phyloP scores from a whole-genome alignment of 2,329 filamentous ascomycete species.

The Aspergillus unguis region DNA sequence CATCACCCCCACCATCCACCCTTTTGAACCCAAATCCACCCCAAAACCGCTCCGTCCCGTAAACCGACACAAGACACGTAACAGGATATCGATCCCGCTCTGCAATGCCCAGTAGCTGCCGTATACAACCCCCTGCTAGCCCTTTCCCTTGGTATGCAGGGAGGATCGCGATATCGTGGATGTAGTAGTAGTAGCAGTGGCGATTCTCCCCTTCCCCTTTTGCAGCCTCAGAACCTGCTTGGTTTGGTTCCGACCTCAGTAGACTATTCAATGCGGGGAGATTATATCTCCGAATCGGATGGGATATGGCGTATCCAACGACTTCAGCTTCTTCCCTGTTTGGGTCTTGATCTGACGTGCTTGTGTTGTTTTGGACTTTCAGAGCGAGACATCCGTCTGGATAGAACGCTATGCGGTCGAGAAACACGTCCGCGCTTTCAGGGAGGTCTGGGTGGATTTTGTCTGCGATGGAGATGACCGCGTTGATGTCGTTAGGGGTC shows the following conservation, averaged over 20 bases:
- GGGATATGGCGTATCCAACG: constrained; percentile 8
- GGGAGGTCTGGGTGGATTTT: constrained; percentile 6
- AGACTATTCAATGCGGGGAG: constrained; percentile 1
- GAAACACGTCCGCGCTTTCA: constrained; percentile 5
- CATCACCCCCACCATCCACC: too few relatives aligned
- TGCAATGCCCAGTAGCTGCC: background rate
- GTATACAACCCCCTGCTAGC: background rate
- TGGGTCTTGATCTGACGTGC: background rate
- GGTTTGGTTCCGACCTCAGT: background rate
- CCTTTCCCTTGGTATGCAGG: background rate
- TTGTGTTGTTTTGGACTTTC: background rate
- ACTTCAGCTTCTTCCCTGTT: background rate
- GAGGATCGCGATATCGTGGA: constrained; percentile 9
- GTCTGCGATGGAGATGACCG: constrained; percentile 1
- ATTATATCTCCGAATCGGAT: constrained; percentile 1
- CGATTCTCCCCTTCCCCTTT: too few relatives aligned
- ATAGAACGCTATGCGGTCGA: constrained; percentile 6
- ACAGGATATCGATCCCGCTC: background rate
- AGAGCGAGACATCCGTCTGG: constrained; percentile 6
- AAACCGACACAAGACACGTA: constrained; percentile 7
- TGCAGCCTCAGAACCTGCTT: background rate
- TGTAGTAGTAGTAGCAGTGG: background rate
- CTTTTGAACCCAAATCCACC: constrained; percentile 2
- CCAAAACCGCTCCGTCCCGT: constrained; percentile 6
- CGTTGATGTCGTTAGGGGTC: constrained; percentile 1